These are phyloP conservation scores for Kernera saxatilis DNA, from an alignment of 345 rosid genomes.

Conservation along the genomic window DNA sequence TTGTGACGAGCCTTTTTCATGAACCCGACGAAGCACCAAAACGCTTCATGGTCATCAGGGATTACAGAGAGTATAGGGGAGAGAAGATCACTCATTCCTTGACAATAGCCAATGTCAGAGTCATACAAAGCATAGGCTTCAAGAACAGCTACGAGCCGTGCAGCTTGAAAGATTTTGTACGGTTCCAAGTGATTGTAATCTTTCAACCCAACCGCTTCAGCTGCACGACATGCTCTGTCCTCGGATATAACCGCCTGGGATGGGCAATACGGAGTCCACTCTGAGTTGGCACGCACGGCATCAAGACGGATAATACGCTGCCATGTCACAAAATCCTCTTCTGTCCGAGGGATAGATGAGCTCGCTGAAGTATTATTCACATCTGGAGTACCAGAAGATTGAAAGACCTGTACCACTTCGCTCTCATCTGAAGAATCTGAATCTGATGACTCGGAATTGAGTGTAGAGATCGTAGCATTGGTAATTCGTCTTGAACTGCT, in stretches of 20 bases:
- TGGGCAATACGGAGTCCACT: conserved; percentile 61
- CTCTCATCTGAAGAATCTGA: conserved; percentile 74
- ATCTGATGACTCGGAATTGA: conserved; percentile 78
- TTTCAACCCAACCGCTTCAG: conserved; percentile 81
- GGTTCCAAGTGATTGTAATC: conserved; percentile 85
- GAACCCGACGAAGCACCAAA: conserved; percentile 95
- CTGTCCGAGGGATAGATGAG: conserved; percentile 29
- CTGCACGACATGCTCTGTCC: conserved; percentile 57
- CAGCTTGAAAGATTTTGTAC: conserved; percentile 79
- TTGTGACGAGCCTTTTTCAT: conserved; percentile 97
- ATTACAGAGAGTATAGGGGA: conserved; percentile 79
- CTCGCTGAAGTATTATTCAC: conserved; percentile 38
- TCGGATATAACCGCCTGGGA: conserved; percentile 66
- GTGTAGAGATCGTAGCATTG: conserved; percentile 45
- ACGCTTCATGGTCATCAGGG: conserved; percentile 85
- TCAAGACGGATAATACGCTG: conserved; percentile 94
- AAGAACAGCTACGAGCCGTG: conserved; percentile 84
- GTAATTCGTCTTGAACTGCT: conserved; percentile 47
- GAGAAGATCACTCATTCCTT: conserved; percentile 98
- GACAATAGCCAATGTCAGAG: conserved; percentile 95
- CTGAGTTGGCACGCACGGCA: conserved; percentile 89
- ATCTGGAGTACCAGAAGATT: conserved; percentile 39
- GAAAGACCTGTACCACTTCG: conserved; percentile 49
- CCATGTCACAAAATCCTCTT: conserved; percentile 83
- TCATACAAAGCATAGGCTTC: conserved; percentile 94